These are phyloP conservation scores for Penicillium verhagenii DNA, from an alignment of 495 filamentous ascomycete species.

Conservation along the genomic window DNA sequence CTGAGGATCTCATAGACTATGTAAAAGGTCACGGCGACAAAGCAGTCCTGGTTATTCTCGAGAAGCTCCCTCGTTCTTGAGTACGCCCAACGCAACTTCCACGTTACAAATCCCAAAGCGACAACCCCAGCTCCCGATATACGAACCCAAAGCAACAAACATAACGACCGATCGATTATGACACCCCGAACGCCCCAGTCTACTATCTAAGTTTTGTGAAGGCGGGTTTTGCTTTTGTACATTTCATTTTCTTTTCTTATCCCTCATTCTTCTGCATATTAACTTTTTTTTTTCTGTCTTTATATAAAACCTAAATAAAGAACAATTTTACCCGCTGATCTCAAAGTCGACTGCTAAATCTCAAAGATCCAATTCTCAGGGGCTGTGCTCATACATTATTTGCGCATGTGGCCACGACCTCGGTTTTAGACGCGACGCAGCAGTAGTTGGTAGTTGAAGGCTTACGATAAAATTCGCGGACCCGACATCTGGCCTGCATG, in stretches of 20 bases:
- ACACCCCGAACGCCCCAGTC: not conserved
- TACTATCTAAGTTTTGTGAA: not conserved
- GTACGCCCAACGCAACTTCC: conserved; percentile 1
- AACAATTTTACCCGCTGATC: not conserved
- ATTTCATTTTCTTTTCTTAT: not conserved
- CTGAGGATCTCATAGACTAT: conserved; percentile 39
- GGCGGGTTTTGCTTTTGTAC: not conserved
- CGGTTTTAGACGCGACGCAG: too few species aligned
- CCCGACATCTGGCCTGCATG: too few species aligned
- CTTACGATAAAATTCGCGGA: too few species aligned
- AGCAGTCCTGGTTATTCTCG: conserved; percentile 33
- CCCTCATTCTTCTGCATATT: not conserved
- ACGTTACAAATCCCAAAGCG: not conserved
- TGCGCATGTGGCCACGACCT: too few species aligned
- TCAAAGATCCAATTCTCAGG: too few species aligned
- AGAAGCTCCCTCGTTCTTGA: conserved; percentile 28
- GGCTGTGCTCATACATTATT: too few species aligned
- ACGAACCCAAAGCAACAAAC: not conserved
- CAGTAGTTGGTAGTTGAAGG: too few species aligned
- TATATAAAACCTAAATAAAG: not conserved
- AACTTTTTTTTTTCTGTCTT: not conserved
- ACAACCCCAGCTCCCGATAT: not conserved
- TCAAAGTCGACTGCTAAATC: too few species aligned
- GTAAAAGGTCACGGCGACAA: conserved; percentile 38
- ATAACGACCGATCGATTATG: not conserved